A percentile compares a stretch with the other conserved stretches of the same genome.
phyloP scores from a whole-genome alignment of 345 rosid species.

The Erodium maritimum region DNA sequence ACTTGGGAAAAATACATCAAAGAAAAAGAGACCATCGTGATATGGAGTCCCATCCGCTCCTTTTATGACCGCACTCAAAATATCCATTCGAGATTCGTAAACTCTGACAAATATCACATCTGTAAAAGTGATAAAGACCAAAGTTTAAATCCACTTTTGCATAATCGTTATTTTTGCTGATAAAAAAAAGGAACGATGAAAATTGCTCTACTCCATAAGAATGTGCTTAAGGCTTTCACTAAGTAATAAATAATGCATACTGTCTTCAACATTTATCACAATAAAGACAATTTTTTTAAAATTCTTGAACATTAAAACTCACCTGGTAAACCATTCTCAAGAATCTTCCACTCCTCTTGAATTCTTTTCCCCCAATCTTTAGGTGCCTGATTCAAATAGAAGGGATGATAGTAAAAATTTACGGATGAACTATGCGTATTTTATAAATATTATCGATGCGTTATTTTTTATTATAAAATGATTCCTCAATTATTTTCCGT shows the following conservation, averaged over 20 bases:
- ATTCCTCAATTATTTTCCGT: too few species aligned
- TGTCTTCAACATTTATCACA: too few species aligned
- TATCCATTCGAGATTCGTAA: conserved; percentile 88
- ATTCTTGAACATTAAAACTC: conserved; percentile 6
- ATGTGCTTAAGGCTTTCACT: too few species aligned
- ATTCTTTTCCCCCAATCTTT: conserved; percentile 64
- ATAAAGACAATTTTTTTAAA: not conserved
- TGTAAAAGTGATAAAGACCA: conserved; percentile 17
- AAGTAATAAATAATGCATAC: too few species aligned
- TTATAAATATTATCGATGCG: too few species aligned
- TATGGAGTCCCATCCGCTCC: too few species aligned
- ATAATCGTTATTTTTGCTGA: not conserved
- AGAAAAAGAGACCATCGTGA: too few species aligned
- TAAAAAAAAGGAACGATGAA: not conserved
- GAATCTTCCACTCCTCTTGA: conserved; percentile 81
- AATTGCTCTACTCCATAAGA: not conserved
- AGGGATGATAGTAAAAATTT: not conserved
- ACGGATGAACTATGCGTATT: not conserved
- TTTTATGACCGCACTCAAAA: conserved; percentile 80
- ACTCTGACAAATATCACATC: conserved; percentile 81
- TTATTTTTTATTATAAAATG: too few species aligned
- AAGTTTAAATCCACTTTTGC: not conserved
- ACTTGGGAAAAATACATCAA: too few species aligned
- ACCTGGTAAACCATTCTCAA: conserved; percentile 90
- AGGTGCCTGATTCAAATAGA: conserved; percentile 35